A percentile compares a stretch with the other conserved stretches of the same genome.
Conservation (phyloP, 1,139 yeast genomes). For the Suhomyces guaymorum region DNA sequence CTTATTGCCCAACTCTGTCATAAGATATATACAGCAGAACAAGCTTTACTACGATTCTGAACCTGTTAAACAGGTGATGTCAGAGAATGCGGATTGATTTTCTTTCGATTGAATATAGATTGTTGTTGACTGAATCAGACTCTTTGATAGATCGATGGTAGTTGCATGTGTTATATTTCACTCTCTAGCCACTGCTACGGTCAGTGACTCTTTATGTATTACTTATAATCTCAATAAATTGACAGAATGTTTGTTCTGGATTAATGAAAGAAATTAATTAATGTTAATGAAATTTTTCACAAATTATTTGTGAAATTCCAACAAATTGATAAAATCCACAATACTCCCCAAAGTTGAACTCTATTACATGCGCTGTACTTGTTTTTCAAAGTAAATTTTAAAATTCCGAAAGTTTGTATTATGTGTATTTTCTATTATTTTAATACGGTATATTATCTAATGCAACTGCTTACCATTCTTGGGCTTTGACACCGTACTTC, state of each 20-base stretch:
- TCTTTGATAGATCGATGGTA: not conserved
- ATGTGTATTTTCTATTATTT: no score
- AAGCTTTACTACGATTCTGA: constrained; percentile 84
- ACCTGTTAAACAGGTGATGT: constrained; percentile 90
- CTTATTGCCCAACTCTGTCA: constrained; percentile 89
- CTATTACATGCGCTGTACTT: no score
- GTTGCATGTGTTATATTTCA: not conserved
- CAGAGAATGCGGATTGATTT: constrained; percentile 44
- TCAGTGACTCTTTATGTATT: not conserved
- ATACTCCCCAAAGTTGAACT: no score
- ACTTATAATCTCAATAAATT: not conserved
- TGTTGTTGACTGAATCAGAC: not conserved
- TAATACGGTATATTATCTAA: not conserved
- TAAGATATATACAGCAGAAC: constrained; percentile 91
- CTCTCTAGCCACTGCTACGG: not conserved
- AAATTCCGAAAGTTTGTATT: no score
- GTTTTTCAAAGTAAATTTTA: no score
- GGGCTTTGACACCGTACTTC: constrained; percentile 66
- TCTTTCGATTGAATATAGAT: not conserved
- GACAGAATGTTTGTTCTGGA: not conserved
- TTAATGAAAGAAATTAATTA: no score
- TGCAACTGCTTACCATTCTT: constrained; percentile 62
- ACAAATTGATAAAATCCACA: no score
- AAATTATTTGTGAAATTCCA: no score
- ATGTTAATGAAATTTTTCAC: no score